Base-by-base conservation (phyloP, 2,329 filamentous ascomycete genomes). In the Monilinia aucupariae region DNA sequence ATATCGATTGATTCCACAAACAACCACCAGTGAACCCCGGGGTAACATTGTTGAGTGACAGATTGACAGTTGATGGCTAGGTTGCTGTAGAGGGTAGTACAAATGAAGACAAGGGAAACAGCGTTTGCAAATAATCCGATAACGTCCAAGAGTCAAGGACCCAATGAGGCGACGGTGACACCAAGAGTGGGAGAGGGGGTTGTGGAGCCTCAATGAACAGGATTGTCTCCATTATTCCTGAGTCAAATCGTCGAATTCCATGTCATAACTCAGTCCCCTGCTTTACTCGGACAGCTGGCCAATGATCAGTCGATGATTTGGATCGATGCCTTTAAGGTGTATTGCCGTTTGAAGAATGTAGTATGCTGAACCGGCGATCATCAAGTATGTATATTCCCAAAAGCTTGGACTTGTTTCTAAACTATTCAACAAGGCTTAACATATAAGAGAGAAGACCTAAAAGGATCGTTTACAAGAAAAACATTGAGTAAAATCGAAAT, bases 121-220 rank as follows among this genome's bases (percentile, higher is more conserved):
- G 25, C 53, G 53, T 45, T 56, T 27, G 39, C 45, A 32, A 27
- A 45, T n/a, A 45, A 22, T 56, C 32, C 39, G 49, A 52, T 34
- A 56, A 55, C 25, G 27, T 13, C 32, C 39, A 34, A 56, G 39
- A 56, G 39, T 45, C 39, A 45, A 56, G n/a, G 39, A 56, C 53
- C 53, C 53, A 39, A 45, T 34, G 39, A 45, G 25, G 39, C 45
- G 53, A 55, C 53, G 17, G 53, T 56, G 30, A 30, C 20, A 45
- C 53, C 41, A 43, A 43, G n/a, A 20, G 41, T 20, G 7, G 9
- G 39, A 32, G 53, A 8, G 8, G 27, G 27, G 25, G 34, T 56
- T 62, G 59, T 62, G 59, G 59, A 55, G 43, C 51, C 50, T 55
- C 59, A 62, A 62, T 62, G 17, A 41, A 55, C 7, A 37, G 34